Base-by-base conservation (phyloP, 2,329 filamentous ascomycete genomes). In the Truncatella angustata region DNA sequence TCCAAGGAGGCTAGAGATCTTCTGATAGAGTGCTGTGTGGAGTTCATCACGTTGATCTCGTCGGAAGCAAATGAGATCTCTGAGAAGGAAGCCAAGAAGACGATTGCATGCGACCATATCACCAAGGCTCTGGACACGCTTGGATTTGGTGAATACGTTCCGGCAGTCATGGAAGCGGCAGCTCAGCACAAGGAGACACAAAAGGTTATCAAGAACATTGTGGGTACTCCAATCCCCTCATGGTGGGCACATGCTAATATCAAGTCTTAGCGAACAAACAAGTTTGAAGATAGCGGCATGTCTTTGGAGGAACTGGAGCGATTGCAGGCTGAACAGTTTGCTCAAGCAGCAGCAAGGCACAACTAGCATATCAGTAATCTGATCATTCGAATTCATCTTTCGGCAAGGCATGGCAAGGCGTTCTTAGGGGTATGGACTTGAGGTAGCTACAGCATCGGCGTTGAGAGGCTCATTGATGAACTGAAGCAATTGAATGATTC, bases 61-160 rank as follows among this genome's bases (percentile, higher is more conserved):
- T 96, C 91, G 44, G 93, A 99, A 75, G 94, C 94, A 56, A 99
- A 99, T 72, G 94, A 99, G 64, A 99, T 99, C 58, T 95, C 92
- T 11, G 94, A 99, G 70, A 96, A 96, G 72, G 94, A 99, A 66
- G 91, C 92, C 46, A 99, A 99, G 78, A 99, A 99, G 81, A 99
- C 94, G 4, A 99, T 99, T 62, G 93, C 93, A 11, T 96, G 91
- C 70, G 94, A 99, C 65, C 94, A 99, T 74, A 95, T 99, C 63
- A 95, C 93, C 66, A 93, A 93, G 66, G 94, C 94, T 1, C 81
- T 99, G 37, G 89, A 93, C 63, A 90, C 96, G 63, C 82, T 99
- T 18, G 94, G 93, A 2, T 99, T 97, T 69, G 81, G 86, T 9
- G 91, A 96, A 62, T 99, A 97, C 66, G 89, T 99, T 5, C 84